Evolutionary conservation across 441 rosid genomes (phyloP).

Genomic region (Erodium texanum): DNA sequence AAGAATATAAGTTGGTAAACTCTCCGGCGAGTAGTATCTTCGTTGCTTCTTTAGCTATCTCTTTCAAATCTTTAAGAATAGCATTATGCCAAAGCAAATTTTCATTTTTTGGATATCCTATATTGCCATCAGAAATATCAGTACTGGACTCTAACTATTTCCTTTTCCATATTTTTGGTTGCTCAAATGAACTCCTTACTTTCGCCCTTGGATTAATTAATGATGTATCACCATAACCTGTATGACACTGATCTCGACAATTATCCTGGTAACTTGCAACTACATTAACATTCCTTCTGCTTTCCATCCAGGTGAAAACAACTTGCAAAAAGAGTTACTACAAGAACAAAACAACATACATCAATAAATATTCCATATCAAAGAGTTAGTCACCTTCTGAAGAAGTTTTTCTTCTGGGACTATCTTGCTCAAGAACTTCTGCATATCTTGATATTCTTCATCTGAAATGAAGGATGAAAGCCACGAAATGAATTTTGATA

Average conservation of each 20-base stretch:
- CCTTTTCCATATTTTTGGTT: constrained; percentile 44
- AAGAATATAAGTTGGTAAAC: constrained; percentile 48
- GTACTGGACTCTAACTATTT: constrained; percentile 36
- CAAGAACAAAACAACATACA: background rate
- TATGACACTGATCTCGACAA: constrained; percentile 23
- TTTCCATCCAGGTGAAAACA: constrained; percentile 53
- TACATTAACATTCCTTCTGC: constrained; percentile 32
- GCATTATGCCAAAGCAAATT: constrained; percentile 76
- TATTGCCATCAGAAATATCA: constrained; percentile 25
- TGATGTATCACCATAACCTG: constrained; percentile 21
- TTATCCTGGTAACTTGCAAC: constrained; percentile 14
- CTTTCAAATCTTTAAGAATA: constrained; percentile 52
- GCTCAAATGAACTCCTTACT: constrained; percentile 33
- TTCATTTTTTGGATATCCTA: constrained; percentile 53
- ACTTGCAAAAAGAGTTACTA: constrained; percentile 34
- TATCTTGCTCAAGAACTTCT: constrained; percentile 60
- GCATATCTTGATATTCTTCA: constrained; percentile 69
- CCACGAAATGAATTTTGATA: constrained; percentile 91
- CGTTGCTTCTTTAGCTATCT: constrained; percentile 52
- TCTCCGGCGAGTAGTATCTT: constrained; percentile 50
- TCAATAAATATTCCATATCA: background rate
- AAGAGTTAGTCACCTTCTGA: constrained; percentile 46
- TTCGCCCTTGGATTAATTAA: constrained; percentile 27
- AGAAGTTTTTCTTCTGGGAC: constrained; percentile 71
- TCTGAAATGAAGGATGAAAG: constrained; percentile 73